Conservation (phyloP, 805 yeast genomes). For the Candida loeiensis region DNA sequence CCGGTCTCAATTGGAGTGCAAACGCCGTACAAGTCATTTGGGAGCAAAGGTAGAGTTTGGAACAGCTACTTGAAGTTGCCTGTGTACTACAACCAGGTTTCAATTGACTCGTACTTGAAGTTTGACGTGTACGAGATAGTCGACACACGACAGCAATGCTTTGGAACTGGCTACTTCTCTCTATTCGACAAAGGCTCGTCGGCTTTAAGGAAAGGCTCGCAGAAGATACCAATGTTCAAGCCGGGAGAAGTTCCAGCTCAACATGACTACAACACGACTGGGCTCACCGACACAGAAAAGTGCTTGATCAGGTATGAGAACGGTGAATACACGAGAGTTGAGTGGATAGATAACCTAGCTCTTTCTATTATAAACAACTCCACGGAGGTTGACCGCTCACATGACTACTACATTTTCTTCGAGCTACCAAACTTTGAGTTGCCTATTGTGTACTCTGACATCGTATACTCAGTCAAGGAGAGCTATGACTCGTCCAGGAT, state of each 20-base stretch:
- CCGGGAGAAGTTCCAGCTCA: neutral
- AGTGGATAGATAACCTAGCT: constrained; percentile 74
- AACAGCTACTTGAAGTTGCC: constrained; percentile 73
- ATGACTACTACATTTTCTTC: constrained; percentile 28
- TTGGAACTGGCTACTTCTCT: constrained; percentile 58
- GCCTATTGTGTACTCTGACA: constrained; percentile 69
- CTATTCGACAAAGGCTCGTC: constrained; percentile 54
- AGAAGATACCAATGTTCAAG: constrained; percentile 36
- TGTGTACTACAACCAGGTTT: constrained; percentile 66
- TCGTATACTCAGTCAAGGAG: constrained; percentile 29
- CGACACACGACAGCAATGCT: constrained; percentile 47
- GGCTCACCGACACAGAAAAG: constrained; percentile 40
- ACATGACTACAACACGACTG: neutral
- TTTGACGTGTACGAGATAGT: constrained; percentile 68
- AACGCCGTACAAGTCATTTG: constrained; percentile 33
- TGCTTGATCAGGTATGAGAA: constrained; percentile 60
- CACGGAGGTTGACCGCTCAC: constrained; percentile 7
- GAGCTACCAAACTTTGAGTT: constrained; percentile 62
- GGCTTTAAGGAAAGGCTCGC: constrained; percentile 69
- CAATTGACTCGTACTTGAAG: constrained; percentile 55
- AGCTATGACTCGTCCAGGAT: constrained; percentile 8
- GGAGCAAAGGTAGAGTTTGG: constrained; percentile 50
- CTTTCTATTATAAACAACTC: constrained; percentile 34
- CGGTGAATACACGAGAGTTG: constrained; percentile 57
- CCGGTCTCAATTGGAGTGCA: constrained; percentile 29